These are phyloP conservation scores for Blastocystis sp. DNA, from an alignment of 352 stramenopile genomes.

Conservation along the genomic window DNA sequence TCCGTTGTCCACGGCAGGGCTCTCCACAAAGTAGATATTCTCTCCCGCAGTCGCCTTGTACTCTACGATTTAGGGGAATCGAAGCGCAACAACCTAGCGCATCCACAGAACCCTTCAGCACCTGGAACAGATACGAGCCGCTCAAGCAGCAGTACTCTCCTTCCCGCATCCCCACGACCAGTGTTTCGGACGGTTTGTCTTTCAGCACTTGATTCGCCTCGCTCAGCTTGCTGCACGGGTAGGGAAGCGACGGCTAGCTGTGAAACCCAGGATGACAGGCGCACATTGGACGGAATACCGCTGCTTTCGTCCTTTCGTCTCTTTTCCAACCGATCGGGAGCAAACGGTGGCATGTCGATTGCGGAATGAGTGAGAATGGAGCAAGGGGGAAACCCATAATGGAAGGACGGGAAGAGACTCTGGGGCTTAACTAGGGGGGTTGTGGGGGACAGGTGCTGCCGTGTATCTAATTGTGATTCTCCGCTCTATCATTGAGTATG, in stretches of 20 bases:
- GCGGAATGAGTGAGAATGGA: not conserved
- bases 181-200: not conserved
- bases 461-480: slow-evolving; percentile 45
- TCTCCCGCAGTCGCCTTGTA: not conserved
- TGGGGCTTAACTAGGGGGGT: not conserved
- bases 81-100: not conserved
- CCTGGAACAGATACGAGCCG: slow-evolving; percentile 24
- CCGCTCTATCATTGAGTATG: slow-evolving; percentile 59
- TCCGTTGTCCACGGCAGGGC: not conserved
- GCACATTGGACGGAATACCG: not conserved
- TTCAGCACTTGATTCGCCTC: not conserved
- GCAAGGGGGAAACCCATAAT: slow-evolving; percentile 18
- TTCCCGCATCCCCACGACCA: not conserved
- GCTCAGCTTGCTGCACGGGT: not conserved
- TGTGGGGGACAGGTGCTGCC: not conserved
- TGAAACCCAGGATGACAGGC: not conserved
- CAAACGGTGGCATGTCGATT: slow-evolving; percentile 4
- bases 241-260: not conserved
- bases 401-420: not conserved
- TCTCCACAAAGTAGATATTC: slow-evolving; percentile 8
- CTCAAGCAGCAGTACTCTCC: not conserved
- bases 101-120: not conserved
- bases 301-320: not conserved
- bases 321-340: not conserved
- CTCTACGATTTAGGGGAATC: not conserved